Percentiles rank a stretch among this genome's conserved stretches.
phyloP scores from a whole-genome alignment of 2,329 filamentous ascomycete genomes.

The Fusarium camptoceras region DNA sequence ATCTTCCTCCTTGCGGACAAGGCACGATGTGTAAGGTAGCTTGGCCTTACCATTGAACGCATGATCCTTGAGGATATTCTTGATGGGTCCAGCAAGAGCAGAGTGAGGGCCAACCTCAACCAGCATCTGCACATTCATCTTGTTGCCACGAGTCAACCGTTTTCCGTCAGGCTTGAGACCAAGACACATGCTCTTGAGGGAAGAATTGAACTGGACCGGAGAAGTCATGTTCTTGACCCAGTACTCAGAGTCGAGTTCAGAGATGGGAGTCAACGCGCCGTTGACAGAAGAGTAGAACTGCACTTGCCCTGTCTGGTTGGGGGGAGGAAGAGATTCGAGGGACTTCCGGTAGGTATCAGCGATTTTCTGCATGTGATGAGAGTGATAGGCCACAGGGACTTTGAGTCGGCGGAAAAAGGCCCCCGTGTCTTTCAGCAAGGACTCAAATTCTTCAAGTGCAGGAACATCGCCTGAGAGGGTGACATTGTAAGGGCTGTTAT shows the following conservation, averaged over 20 bases:
- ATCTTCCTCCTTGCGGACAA: neutral
- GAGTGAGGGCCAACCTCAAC: constrained; percentile 5
- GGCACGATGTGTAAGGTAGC: neutral
- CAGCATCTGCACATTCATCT: neutral
- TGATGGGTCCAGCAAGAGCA: neutral
- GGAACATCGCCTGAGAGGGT: neutral
- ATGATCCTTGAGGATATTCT: neutral
- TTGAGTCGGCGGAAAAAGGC: neutral
- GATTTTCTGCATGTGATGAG: neutral
- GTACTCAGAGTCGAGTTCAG: neutral
- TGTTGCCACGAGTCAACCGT: neutral
- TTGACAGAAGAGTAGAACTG: neutral
- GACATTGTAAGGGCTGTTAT: neutral
- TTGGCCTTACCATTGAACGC: neutral
- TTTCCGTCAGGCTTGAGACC: neutral
- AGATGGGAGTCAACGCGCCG: neutral
- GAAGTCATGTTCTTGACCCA: neutral
- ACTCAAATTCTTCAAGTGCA: neutral
- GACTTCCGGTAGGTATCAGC: neutral
- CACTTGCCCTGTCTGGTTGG: neutral
- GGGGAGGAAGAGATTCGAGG: neutral
- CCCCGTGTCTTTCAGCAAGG: neutral
- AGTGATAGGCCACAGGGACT: neutral
- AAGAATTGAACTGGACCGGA: neutral
- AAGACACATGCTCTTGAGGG: neutral